phyloP scores from a whole-genome alignment of 352 stramenopile species.

The Globisporangium radiosum region DNA sequence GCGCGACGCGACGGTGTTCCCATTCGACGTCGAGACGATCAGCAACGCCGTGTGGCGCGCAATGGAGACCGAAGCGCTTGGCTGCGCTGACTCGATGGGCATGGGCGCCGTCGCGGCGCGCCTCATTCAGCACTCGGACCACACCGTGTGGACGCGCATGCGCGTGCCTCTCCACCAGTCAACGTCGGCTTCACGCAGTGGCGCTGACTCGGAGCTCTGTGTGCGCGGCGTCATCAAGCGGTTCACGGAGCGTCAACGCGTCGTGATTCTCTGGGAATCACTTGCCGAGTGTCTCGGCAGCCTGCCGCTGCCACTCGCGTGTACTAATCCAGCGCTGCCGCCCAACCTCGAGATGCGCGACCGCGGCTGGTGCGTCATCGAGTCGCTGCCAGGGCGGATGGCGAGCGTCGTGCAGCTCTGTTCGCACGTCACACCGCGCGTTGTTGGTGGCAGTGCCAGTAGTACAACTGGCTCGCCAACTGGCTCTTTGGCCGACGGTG shows the following conservation, averaged over 20 bases:
- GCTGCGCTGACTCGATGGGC: constrained; percentile 24
- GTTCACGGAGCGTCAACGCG: constrained; percentile 26
- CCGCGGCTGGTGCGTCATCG: constrained; percentile 41
- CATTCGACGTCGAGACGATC: constrained; percentile 33
- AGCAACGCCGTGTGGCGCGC: constrained; percentile 29
- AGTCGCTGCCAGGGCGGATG: constrained; percentile 19
- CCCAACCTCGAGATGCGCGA: constrained; percentile 35
- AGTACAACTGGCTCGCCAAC: background rate
- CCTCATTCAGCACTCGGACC: constrained; percentile 10
- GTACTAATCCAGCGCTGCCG: constrained; percentile 17
- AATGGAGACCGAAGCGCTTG: constrained; percentile 24
- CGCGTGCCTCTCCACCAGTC: constrained; percentile 30
- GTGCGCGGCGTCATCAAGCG: constrained; percentile 35
- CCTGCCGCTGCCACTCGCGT: constrained; percentile 1
- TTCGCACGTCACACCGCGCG: constrained; percentile 34
- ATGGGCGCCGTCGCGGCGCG: constrained; percentile 9
- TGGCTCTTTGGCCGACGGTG: background rate
- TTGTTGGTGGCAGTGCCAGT: constrained; percentile 17
- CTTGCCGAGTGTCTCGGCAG: constrained; percentile 25
- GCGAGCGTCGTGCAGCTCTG: constrained; percentile 53
- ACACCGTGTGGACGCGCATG: constrained; percentile 36
- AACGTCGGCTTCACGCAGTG: constrained; percentile 6
- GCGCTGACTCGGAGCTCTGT: constrained; percentile 23
- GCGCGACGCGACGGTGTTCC: constrained; percentile 42
- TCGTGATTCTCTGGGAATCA: constrained; percentile 50